Evolutionary conservation across 192 early-diverging fungal genomes (phyloP).

Genomic region (Entrophospora sp.): DNA sequence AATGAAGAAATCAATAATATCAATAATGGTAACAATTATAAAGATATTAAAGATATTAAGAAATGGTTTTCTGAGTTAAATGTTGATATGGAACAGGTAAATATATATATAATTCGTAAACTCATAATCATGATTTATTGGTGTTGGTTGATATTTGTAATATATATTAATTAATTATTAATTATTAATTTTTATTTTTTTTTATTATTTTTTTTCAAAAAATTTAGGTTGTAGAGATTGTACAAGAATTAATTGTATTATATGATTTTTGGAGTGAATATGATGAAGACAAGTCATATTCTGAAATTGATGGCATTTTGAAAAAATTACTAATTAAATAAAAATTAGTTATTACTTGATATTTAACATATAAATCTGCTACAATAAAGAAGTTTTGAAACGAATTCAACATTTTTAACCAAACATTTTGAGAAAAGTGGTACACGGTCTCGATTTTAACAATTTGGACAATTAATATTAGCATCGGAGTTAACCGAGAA

Average conservation of each 20-base stretch:
- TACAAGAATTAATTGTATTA: constrained; percentile 63
- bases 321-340: too few species aligned
- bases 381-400: too few species aligned
- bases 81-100: constrained; percentile 68
- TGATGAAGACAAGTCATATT: constrained; percentile 49
- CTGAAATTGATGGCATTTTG: not conserved
- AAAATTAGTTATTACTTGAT: too few species aligned
- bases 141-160: too few species aligned
- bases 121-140: too few species aligned
- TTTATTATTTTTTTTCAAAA: not conserved
- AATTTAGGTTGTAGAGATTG: constrained; percentile 55
- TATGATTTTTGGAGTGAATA: constrained; percentile 64
- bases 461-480: too few species aligned
- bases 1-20: not conserved
- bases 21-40: constrained; percentile 23
- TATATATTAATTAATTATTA: not conserved
- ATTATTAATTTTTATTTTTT: not conserved
- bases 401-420: too few species aligned
- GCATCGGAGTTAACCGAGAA: too few species aligned
- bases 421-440: too few species aligned
- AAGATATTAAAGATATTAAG: constrained; percentile 50
- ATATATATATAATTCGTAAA: too few species aligned
- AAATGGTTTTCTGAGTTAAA: constrained; percentile 78
- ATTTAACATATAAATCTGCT: too few species aligned
- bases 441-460: too few species aligned